Evolutionary conservation across 257 asterid species (phyloP).

Genomic region (Petrea volubilis): DNA sequence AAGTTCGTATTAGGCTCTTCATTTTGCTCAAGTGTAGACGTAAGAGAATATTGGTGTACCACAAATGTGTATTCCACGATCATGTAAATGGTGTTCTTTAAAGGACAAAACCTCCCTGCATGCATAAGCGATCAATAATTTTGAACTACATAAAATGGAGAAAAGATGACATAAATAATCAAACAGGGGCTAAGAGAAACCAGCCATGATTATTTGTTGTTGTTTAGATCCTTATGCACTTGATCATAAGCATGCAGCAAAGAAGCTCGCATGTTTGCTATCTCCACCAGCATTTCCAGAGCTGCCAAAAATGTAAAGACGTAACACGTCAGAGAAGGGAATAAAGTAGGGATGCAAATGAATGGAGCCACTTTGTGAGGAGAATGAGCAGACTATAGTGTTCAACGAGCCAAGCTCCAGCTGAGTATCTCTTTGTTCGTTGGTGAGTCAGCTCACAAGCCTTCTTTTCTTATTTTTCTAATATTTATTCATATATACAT

Average conservation of each 20-base stretch:
- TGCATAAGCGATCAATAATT: not conserved
- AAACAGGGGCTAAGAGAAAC: not conserved
- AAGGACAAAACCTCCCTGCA: not conserved
- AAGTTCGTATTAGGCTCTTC: too few relatives aligned
- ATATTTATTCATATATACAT: too few relatives aligned
- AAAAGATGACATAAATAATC: not conserved
- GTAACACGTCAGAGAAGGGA: not conserved
- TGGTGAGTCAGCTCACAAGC: too few relatives aligned
- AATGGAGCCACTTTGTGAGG: too few relatives aligned
- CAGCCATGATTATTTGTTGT: slow-evolving; percentile 19
- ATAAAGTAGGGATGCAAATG: not conserved
- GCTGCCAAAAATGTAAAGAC: slow-evolving; percentile 44
- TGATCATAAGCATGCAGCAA: slow-evolving; percentile 59
- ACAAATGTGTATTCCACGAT: not conserved
- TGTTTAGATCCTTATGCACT: slow-evolving; percentile 48
- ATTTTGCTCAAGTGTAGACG: not conserved
- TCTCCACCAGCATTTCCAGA: slow-evolving; percentile 67
- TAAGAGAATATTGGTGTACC: too few relatives aligned
- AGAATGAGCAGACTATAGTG: too few relatives aligned
- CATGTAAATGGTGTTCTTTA: not conserved
- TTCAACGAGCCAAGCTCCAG: too few relatives aligned
- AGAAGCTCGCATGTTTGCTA: slow-evolving; percentile 67
- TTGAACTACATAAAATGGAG: not conserved
- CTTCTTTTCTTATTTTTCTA: too few relatives aligned
- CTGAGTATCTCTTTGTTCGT: too few relatives aligned